Evolutionary conservation across 1,139 yeast species (phyloP).

Genomic region (Yamadazyma mexicana): DNA sequence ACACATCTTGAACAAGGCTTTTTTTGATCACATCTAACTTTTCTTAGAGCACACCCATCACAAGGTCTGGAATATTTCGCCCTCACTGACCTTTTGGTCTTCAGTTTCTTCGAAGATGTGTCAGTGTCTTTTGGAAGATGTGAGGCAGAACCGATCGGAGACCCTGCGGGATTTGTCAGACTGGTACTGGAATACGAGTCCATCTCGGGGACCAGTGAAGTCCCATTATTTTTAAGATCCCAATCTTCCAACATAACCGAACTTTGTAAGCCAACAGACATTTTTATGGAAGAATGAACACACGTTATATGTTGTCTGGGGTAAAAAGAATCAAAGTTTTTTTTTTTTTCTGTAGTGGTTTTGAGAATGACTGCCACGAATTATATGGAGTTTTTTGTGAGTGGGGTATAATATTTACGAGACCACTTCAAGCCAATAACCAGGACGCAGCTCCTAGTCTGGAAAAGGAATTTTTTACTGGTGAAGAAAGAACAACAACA

Average conservation of each 20-base stretch:
- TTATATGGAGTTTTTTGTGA: neutral
- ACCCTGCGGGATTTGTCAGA: neutral
- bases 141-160: too few species aligned
- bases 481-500: too few species aligned
- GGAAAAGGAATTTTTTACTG: too few species aligned
- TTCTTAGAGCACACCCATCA: slow-evolving; percentile 42
- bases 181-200: neutral
- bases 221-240: slow-evolving; percentile 2
- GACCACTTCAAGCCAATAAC: too few species aligned
- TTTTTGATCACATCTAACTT: slow-evolving; percentile 37
- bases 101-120: slow-evolving; percentile 1
- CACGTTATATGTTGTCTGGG: neutral
- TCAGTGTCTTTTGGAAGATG: neutral
- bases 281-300: neutral
- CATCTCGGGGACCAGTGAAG: neutral
- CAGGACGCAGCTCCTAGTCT: too few species aligned
- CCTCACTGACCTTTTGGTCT: slow-evolving; percentile 14
- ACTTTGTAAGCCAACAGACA: slow-evolving; percentile 5
- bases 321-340: neutral
- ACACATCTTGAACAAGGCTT: slow-evolving; percentile 37
- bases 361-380: neutral
- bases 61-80: slow-evolving; percentile 31
- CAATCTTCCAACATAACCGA: neutral
- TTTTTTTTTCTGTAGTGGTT: neutral
- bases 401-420: neutral